phyloP scores from a whole-genome alignment of 345 rosid genomes.

The Gossypium bickii region DNA sequence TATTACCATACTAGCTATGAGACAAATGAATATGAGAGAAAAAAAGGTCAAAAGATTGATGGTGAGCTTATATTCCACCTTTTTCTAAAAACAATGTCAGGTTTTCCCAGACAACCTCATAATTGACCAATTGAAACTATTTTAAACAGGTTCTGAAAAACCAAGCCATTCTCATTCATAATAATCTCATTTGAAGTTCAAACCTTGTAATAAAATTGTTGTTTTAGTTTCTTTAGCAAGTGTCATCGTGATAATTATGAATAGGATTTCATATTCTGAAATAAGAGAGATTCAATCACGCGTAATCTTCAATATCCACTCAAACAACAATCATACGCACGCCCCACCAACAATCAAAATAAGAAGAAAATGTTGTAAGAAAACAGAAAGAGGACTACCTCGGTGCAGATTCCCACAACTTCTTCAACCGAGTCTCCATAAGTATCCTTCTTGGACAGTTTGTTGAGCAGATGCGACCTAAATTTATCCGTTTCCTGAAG shows the following conservation, averaged over 20 bases:
- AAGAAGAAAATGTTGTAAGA: not conserved
- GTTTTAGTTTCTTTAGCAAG: not conserved
- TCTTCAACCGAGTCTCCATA: constrained; percentile 67
- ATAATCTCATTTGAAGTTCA: not conserved
- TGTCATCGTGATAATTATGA: not conserved
- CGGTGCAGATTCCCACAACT: constrained; percentile 69
- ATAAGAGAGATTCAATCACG: not conserved
- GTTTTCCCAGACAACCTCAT: not conserved
- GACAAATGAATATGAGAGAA: not conserved
- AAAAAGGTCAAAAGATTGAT: not conserved
- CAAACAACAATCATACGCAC: not conserved
- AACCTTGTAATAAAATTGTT: not conserved
- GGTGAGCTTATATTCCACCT: not conserved
- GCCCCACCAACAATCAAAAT: not conserved
- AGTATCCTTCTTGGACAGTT: constrained; percentile 61
- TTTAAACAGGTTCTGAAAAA: not conserved
- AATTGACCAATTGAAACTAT: not conserved
- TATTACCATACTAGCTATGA: not conserved
- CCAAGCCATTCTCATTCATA: not conserved
- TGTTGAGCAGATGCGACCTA: constrained; percentile 48
- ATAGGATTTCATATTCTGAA: not conserved
- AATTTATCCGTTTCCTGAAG: constrained; percentile 82
- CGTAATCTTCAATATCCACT: not conserved
- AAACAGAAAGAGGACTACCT: constrained; percentile 40
- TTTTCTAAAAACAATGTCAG: not conserved